Percentiles rank a stretch among this genome's conserved stretches.
Evolutionary conservation across 2,329 filamentous ascomycete genomes (phyloP).

Genomic region (Venturia aucupariae): DNA sequence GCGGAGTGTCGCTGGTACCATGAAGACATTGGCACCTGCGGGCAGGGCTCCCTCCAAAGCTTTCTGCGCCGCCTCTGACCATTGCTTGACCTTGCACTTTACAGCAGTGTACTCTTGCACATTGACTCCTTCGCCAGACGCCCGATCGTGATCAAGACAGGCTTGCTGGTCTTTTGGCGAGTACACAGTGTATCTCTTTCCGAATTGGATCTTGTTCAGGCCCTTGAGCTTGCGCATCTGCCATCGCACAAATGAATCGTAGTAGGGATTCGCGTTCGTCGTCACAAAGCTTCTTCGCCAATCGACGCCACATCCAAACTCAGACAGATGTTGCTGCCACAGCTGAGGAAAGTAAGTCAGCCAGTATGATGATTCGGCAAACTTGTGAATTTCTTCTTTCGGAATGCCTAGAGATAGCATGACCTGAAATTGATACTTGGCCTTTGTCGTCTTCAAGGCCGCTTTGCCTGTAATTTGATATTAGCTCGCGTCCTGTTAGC

Average conservation of each 20-base stretch:
- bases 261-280: slow-evolving; percentile 93
- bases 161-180: slow-evolving; percentile 81
- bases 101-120: slow-evolving; percentile 89
- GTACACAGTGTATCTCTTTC: slow-evolving; percentile 89
- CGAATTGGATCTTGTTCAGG: slow-evolving; percentile 86
- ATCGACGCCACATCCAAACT: slow-evolving; percentile 79
- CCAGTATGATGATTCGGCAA: slow-evolving; percentile 88
- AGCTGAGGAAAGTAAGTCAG: slow-evolving; percentile 83
- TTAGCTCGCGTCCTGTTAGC: background rate
- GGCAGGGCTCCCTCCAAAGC: slow-evolving; percentile 70
- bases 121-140: slow-evolving; percentile 69
- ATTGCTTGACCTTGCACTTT: slow-evolving; percentile 86
- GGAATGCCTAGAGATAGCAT: slow-evolving; percentile 88
- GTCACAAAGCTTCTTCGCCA: slow-evolving; percentile 92
- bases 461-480: slow-evolving; percentile 52
- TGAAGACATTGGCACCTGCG: slow-evolving; percentile 68
- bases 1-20: slow-evolving; percentile 83
- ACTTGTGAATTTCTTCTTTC: slow-evolving; percentile 80
- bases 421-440: slow-evolving; percentile 94
- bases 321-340: slow-evolving; percentile 68
- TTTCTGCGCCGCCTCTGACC: slow-evolving; percentile 67
- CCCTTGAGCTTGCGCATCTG: slow-evolving; percentile 91
- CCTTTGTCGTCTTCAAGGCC: slow-evolving; percentile 77
- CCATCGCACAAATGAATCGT: slow-evolving; percentile 91
- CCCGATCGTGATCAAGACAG: slow-evolving; percentile 80